Evolutionary conservation across 192 early-diverging fungal genomes (phyloP), one percentile per base, ranked within the genome.

Genomic region (Podila epigama): DNA sequence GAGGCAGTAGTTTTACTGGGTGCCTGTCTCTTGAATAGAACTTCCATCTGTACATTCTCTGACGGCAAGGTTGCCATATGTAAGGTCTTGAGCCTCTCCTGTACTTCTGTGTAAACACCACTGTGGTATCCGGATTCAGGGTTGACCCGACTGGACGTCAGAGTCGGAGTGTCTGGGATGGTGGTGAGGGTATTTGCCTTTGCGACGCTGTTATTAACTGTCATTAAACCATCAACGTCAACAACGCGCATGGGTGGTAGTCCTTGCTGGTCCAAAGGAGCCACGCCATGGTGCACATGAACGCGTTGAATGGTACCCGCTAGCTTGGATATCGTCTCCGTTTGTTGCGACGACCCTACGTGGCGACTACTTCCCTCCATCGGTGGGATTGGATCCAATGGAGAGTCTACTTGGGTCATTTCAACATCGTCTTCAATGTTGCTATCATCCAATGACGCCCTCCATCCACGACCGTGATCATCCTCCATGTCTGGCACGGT

Each of bases 111-210:
- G 29, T 59, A 68, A 3, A 68, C 32, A 1, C 60, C 66, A 5
- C 28, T 68, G 33, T 77, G 73, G 22, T 77, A 77, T 0, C 73
- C 73, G 0, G 73, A 77, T 27, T 77, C 73, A 0, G 60, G 73
- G 27, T 68, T 68, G 16, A 63, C 60, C 48, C 20, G 27, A 7
- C 36, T 37, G 65, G 5, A 61, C 4, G 18, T 66, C 57, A 1
- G 58, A 28, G 9, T 25, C 58, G 31, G 35, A 35, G 11, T 18
- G 36, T 15, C 51, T 40, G 12, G 44, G 7, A 58, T 4, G 5
- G 20, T 5, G 2, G 51, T 22, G 1, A 60, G 7, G 1, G 57
- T 56, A 1, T 2, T 27, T 0, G 53, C 60, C 29, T 33, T 58
- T 36, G 66, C 5, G 3, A 75, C 65, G 28, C 51, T 39, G 22